Base-by-base conservation (phyloP, 2,329 filamentous ascomycete species). In the Claviceps monticola region DNA sequence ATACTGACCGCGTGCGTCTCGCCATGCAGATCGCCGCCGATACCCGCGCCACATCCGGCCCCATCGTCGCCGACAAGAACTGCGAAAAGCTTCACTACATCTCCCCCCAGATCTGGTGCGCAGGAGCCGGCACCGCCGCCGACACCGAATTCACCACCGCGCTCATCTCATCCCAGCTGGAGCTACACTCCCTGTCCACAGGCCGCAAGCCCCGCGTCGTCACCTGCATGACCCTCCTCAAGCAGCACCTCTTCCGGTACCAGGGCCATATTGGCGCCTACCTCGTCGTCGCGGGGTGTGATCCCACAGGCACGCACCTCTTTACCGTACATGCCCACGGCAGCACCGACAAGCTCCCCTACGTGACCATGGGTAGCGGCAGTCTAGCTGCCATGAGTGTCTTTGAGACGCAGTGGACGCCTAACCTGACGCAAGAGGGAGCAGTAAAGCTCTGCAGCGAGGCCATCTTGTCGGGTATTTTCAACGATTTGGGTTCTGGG, bases 71-170 rank as follows among this genome's bases (percentile, higher is more conserved):
- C 71, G 93, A 98, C 81, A 98, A 98, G 88, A 98, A 98, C 80
- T 97, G 93, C 76, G 91, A 98, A 75, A 98, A 98, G 76, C 83
- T 98, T 58, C 93, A 98, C 75, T 98, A 94, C 78, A 98, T 98
- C 69, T 79, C 93, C 44, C 91, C 93, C 54, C 89, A 96, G 71
- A 98, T 98, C 72, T 98, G 93, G 93, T 98, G 93, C 72, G 93
- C 93, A 9, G 93, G 93, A 61, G 94, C 93, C 60, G 93, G 94
- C 70, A 98, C 93, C 49, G 93, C 93, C 56, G 93, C 93, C 63
- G 93, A 98, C 71, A 97, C 91, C 59, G 93, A 98, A 75, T 98
- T 98, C 78, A 98, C 93, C 61, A 98, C 93, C 54, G 86, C 91
- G 66, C 83, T 98, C 71, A 95, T 97, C 75, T 96, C 90, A 64